These are phyloP conservation scores for Zygnema cylindricum DNA, from an alignment of 139 green algal species.

Conservation along the genomic window DNA sequence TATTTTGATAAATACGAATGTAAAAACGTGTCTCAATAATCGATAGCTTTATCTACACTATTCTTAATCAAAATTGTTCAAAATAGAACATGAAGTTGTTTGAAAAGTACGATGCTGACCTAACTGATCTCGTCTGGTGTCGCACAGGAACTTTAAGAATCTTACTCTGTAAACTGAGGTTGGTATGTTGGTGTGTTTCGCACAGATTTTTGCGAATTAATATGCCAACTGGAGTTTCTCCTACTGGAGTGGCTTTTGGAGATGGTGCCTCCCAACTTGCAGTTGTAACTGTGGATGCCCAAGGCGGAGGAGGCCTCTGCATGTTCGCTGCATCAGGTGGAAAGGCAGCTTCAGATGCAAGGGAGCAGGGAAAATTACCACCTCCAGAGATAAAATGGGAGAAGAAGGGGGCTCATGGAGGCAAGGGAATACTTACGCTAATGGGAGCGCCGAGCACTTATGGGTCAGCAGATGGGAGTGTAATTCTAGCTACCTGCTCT, in stretches of 20 bases:
- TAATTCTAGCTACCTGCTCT: conserved; percentile 52
- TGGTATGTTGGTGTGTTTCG: too few species aligned
- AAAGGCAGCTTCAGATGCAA: conserved; percentile 31
- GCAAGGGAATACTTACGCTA: conserved; percentile 52
- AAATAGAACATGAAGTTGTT: too few species aligned
- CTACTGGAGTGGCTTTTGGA: conserved; percentile 39
- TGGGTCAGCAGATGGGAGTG: conserved; percentile 10
- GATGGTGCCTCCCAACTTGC: background rate
- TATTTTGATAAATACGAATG: too few species aligned
- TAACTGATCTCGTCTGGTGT: too few species aligned
- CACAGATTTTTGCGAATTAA: conserved; percentile 55
- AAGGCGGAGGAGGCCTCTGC: conserved; percentile 20
- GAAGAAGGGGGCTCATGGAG: background rate
- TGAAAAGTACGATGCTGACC: too few species aligned
- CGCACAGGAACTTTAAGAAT: too few species aligned
- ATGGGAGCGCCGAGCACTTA: background rate
- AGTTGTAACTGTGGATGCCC: background rate
- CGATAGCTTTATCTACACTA: too few species aligned
- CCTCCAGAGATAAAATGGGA: conserved; percentile 57
- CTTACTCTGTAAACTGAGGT: too few species aligned
- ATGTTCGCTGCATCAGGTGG: conserved; percentile 39
- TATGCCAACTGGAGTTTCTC: conserved; percentile 29
- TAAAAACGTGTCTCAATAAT: too few species aligned
- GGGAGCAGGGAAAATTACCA: conserved; percentile 49
- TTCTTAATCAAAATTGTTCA: too few species aligned